These are phyloP conservation scores for Nectriaceae sp. DNA, from an alignment of 2,329 filamentous ascomycete genomes.

Conservation along the genomic window DNA sequence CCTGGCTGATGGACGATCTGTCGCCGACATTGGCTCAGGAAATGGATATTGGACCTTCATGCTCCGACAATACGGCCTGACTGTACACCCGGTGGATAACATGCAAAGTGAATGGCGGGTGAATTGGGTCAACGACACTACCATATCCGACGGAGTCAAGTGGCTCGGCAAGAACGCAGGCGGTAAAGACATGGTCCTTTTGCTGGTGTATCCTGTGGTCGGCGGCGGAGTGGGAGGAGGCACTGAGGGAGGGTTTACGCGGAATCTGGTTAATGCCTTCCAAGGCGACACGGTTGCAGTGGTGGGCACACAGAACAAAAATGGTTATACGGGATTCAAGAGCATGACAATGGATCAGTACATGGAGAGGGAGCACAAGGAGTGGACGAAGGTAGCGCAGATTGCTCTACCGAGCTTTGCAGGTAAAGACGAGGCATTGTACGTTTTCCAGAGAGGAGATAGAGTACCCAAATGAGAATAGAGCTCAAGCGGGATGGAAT, in stretches of 20 bases:
- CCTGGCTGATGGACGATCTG: constrained; percentile 52
- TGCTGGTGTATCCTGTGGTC: constrained; percentile 75
- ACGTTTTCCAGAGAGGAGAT: constrained; percentile 60
- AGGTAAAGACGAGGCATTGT: constrained; percentile 75
- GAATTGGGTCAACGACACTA: constrained; percentile 68
- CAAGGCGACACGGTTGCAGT: constrained; percentile 66
- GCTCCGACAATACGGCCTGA: constrained; percentile 60
- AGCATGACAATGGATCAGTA: constrained; percentile 66
- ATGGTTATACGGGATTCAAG: constrained; percentile 72
- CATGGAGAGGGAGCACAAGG: constrained; percentile 57
- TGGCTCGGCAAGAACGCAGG: constrained; percentile 55
- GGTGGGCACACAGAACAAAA: constrained; percentile 73
- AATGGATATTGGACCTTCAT: constrained; percentile 78
- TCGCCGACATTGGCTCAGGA: constrained; percentile 70
- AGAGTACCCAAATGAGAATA: constrained; percentile 31
- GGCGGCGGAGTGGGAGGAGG: constrained; percentile 65
- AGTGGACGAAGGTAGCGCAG: constrained; percentile 63
- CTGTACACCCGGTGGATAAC: constrained; percentile 65
- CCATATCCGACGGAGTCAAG: constrained; percentile 59
- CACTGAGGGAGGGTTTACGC: constrained; percentile 65
- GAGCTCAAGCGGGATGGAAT: background rate
- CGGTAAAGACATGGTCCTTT: constrained; percentile 58
- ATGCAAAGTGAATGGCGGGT: constrained; percentile 68
- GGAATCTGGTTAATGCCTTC: constrained; percentile 61
- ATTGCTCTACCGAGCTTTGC: constrained; percentile 73